Conservation (phyloP, 306 rosid genomes). For the Citrullus mucosospermus region DNA sequence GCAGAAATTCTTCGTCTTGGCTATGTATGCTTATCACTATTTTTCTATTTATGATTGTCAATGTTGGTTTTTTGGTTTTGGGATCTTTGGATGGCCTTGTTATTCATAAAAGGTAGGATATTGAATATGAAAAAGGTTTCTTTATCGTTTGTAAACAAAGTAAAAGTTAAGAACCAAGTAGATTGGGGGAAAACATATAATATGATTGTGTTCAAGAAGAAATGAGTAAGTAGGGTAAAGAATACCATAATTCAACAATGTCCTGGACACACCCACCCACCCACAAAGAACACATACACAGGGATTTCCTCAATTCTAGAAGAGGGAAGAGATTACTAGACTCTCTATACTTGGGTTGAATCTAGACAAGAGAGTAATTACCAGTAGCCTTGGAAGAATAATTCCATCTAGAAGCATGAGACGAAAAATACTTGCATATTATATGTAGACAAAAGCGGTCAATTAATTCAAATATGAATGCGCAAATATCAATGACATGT, state of each 20-base stretch:
- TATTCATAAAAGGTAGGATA: background rate
- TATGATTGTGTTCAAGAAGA: background rate
- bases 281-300: background rate
- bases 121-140: background rate
- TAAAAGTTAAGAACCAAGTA: background rate
- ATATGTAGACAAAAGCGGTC: background rate
- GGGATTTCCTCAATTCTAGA: background rate
- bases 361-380: background rate
- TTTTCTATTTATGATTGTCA: background rate
- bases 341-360: background rate
- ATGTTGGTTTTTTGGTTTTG: background rate
- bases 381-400: background rate
- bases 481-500: background rate
- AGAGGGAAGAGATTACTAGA: background rate
- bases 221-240: background rate
- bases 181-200: background rate
- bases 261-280: background rate
- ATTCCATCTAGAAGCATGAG: background rate
- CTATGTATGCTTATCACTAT: slow-evolving; percentile 32
- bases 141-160: background rate
- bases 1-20: slow-evolving; percentile 67
- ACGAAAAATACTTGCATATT: background rate
- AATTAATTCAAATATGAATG: background rate
- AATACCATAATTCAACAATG: background rate
- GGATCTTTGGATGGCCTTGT: background rate